Base-by-base conservation (phyloP, 169 alveolate genomes). In the Plasmodium reichenowi region DNA sequence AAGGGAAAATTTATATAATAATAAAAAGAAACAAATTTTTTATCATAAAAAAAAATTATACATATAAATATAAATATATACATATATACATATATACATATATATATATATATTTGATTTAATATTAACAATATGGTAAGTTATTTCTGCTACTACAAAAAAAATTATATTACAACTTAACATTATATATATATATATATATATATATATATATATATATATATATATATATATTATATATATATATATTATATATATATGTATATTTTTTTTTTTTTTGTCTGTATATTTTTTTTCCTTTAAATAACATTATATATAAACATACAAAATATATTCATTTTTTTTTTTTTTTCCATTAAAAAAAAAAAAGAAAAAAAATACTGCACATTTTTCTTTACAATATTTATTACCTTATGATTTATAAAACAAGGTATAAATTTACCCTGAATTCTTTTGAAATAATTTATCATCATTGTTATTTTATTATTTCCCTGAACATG, bases 381-480 rank as follows among this genome's bases (percentile, higher is more conserved):
- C 9, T 38, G 47, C 47, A 48, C 45, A 56, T 13, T 2, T 20
- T 9, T 70, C 50, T 15, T 45, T 13, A 70, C 45, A 22, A 70
- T 70, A 9, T 10, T 13, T 13, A 70, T 70, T 70, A 76, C 88
- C 75, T 76, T 76, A 38, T 76, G 88, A 50, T 64, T 62, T 20
- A 76, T 47, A 63, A 47, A 22, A 32, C 59, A 50, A 32, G 73
- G 88, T 22, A 76, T n/a, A 71, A 38, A 29, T 29, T 43, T 43
- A 38, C 50, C 48, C 47, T 38, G 47, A 24, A 67, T 26, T 63
- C 50, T 76, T n/a, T 54, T 62, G 13, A 76, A 63, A 32, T 22
- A 32, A 17, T 76, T 76, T 54, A 76, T 17, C 60, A 56, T 17
- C 62, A 68, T 76, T 26, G 88, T 71, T 74, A 76, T 76, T 63